Percentiles rank a stretch among this genome's conserved stretches.
phyloP scores from a whole-genome alignment of 148 eudicot species.

The Cornus suecica region DNA sequence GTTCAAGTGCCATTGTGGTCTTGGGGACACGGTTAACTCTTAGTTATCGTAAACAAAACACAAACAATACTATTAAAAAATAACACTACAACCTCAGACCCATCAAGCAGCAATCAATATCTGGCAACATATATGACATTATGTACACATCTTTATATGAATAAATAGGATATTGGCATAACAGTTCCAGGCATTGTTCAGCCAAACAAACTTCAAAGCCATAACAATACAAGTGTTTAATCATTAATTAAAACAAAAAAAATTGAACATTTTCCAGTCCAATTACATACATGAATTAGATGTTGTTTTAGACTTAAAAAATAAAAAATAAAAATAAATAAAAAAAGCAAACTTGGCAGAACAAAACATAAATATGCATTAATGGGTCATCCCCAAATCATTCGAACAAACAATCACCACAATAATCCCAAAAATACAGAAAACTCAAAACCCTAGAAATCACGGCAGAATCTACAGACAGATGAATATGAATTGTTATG shows the following conservation, averaged over 20 bases:
- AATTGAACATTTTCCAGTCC: not conserved
- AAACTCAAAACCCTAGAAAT: not conserved
- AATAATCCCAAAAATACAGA: not conserved
- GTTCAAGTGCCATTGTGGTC: not conserved
- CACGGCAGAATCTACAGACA: not conserved
- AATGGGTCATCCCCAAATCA: not conserved
- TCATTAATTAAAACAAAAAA: too few species aligned
- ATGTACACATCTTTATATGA: not conserved
- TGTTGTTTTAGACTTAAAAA: not conserved
- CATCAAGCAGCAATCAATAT: not conserved
- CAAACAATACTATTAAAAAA: too few species aligned
- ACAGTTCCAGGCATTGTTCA: not conserved
- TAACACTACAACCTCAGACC: not conserved
- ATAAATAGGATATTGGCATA: not conserved
- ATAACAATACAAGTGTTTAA: too few species aligned
- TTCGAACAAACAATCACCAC: not conserved
- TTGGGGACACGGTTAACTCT: not conserved
- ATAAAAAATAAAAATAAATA: not conserved
- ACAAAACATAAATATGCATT: not conserved
- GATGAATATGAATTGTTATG: too few species aligned
- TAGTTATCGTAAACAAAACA: not conserved
- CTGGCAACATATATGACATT: not conserved
- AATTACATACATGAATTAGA: not conserved
- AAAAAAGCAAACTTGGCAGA: not conserved
- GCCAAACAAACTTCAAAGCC: not conserved